Percentiles rank a stretch among this genome's conserved stretches.
Evolutionary conservation across 1,284 basidiomycete species (phyloP).

Genomic region (Ganoderma lucidum): DNA sequence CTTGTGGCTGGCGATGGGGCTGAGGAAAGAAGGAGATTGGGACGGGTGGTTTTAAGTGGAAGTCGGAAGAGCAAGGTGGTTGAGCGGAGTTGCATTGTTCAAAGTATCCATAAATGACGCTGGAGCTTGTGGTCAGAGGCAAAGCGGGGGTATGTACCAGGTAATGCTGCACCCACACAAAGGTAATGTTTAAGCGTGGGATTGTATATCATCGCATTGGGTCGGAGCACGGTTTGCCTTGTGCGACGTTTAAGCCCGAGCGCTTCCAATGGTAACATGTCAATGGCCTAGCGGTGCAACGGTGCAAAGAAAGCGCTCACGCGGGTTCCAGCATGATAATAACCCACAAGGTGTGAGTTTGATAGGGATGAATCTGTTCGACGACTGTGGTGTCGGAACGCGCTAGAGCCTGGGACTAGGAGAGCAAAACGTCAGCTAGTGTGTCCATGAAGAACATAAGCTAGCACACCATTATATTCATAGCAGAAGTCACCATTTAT

Average conservation of each 20-base stretch:
- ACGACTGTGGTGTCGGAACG: not conserved
- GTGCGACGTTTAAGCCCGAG: not conserved
- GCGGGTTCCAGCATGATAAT: not conserved
- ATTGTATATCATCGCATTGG: not conserved
- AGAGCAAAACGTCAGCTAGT: not conserved
- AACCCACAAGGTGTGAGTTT: too few species aligned
- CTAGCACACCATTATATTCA: not conserved
- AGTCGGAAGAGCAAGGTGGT: not conserved
- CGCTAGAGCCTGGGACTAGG: not conserved
- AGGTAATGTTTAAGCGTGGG: not conserved
- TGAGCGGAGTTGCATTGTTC: not conserved
- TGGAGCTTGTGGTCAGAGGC: not conserved
- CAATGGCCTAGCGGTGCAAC: not conserved
- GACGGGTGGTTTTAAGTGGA: not conserved
- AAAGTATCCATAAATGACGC: not conserved
- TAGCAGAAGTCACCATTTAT: too few species aligned
- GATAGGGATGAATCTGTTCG: not conserved
- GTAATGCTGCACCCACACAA: not conserved
- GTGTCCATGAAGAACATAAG: not conserved
- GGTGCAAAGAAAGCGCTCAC: not conserved
- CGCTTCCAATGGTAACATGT: not conserved
- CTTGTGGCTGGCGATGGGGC: not conserved
- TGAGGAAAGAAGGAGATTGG: not conserved
- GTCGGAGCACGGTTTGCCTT: not conserved
- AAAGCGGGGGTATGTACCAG: not conserved